Evolutionary conservation across 495 filamentous ascomycete species (phyloP).

Genomic region (Xylaria acuta): DNA sequence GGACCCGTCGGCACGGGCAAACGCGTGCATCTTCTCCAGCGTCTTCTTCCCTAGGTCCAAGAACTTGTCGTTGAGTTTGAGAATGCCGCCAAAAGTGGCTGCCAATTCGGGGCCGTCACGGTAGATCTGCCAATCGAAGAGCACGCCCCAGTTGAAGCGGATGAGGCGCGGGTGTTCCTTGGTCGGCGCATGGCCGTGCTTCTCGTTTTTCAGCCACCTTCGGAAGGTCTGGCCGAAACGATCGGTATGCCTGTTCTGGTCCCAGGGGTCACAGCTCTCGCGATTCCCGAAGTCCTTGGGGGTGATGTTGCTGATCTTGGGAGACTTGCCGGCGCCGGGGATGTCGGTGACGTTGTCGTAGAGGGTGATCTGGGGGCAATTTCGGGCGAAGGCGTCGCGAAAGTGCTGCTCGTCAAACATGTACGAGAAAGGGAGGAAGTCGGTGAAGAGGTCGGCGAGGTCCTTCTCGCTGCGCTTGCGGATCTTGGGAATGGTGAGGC

Average conservation of each 20-base stretch:
- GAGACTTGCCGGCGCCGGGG: slow-evolving; percentile 33
- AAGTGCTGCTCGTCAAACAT: slow-evolving; percentile 59
- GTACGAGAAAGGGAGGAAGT: slow-evolving; percentile 49
- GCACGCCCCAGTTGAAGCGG: slow-evolving; percentile 56
- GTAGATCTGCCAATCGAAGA: slow-evolving; percentile 53
- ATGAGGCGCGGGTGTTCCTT: slow-evolving; percentile 43
- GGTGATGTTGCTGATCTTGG: slow-evolving; percentile 50
- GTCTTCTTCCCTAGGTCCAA: slow-evolving; percentile 42
- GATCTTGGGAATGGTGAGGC: slow-evolving; percentile 52
- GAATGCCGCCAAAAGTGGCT: slow-evolving; percentile 48
- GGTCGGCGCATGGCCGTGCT: slow-evolving; percentile 39
- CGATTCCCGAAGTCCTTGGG: slow-evolving; percentile 51
- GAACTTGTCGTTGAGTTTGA: slow-evolving; percentile 48
- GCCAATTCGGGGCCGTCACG: slow-evolving; percentile 54
- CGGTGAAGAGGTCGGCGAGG: slow-evolving; percentile 45
- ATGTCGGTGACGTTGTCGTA: slow-evolving; percentile 46
- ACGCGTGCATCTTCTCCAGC: slow-evolving; percentile 43
- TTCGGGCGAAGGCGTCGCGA: slow-evolving; percentile 40
- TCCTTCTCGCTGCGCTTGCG: slow-evolving; percentile 45
- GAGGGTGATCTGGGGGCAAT: slow-evolving; percentile 54
- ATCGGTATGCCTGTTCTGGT: slow-evolving; percentile 55
- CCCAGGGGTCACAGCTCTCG: slow-evolving; percentile 53
- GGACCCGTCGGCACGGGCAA: slow-evolving; percentile 34
- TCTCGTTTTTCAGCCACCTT: slow-evolving; percentile 38
- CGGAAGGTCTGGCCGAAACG: slow-evolving; percentile 49